Base-by-base conservation (phyloP, 169 alveolate genomes). In the Eimeria brunetti region DNA sequence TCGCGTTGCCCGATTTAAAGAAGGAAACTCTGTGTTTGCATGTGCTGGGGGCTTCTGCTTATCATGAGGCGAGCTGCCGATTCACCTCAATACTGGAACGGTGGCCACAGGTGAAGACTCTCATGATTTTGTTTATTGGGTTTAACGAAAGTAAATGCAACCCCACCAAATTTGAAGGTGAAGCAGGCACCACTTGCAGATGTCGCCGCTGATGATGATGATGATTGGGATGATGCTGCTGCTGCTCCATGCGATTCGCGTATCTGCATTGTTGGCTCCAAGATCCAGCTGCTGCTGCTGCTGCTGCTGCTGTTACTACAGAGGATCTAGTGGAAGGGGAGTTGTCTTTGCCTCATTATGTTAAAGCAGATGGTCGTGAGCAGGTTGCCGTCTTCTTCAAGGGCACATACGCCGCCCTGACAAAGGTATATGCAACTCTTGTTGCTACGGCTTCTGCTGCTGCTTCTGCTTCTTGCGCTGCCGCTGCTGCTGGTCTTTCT, bases 381-480 rank as follows among this genome's bases (percentile, higher is more conserved):
- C 94, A 88, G 73, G 85, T 88, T n/a, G 94, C 94, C 14, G 94
- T 69, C n/a, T 75, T 75, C 73, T 88, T 88, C 85, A 88, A 69
- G 36, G 94, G 94, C 41, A 67, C 94, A 16, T 88, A 88, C 85
- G 69, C 24, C 11, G 75, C 67, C 38, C 36, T 88, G 20, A 51
- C 78, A 12, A 58, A 88, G 94, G 94, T 69, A 49, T 56, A 1
- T 36, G 41, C 46, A 7, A 73, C 75, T 51, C 73, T 73, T 2
- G 90, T 44, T 83, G 88, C 88, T 49, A n/a, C 64, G 33, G 60
- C 64, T 78, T 22, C 88, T 78, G 38, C 64, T 44, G 69, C 88
- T 46, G 3, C 88, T 38, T 60, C 88, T 49, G 88, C 64, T 78
- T 60, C 64, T 44, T 60, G 38, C 9, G 88, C 88, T 46, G 36